A percentile compares a stretch with the other conserved stretches of the same genome.
phyloP scores from a whole-genome alignment of 2,329 filamentous ascomycete genomes.

The Massarina eburnea region DNA sequence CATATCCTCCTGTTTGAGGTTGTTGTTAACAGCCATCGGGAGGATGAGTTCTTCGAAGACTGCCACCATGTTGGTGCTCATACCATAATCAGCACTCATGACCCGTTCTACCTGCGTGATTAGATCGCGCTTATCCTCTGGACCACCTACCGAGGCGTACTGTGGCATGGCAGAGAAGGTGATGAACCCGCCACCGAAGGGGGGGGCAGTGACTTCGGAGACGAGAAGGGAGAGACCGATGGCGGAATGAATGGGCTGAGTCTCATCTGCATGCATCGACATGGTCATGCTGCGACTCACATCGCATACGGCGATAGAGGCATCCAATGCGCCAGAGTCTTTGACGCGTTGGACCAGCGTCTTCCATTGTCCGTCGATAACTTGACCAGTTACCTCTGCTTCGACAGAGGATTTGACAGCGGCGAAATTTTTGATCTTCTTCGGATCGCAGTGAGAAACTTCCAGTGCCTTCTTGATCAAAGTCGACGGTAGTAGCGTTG shows the following conservation, averaged over 20 bases:
- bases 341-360: conserved; percentile 59
- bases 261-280: conserved; percentile 46
- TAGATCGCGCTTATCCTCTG: conserved; percentile 38
- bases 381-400: conserved; percentile 36
- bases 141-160: conserved; percentile 47
- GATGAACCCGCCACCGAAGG: conserved; percentile 59
- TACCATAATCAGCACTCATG: conserved; percentile 38
- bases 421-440: conserved; percentile 1
- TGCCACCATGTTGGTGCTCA: conserved; percentile 56
- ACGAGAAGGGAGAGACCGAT: conserved; percentile 61
- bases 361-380: conserved; percentile 58
- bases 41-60: conserved; percentile 59
- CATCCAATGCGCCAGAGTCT: conserved; percentile 56
- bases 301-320: conserved; percentile 60
- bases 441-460: not conserved
- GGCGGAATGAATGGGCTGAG: conserved; percentile 54
- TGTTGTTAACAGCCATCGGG: conserved; percentile 54
- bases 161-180: conserved; percentile 52
- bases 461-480: conserved; percentile 43
- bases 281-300: conserved; percentile 60
- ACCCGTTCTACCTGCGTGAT: conserved; percentile 47
- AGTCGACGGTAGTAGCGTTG: conserved; percentile 56
- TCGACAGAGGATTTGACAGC: conserved; percentile 10
- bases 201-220: conserved; percentile 55
- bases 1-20: conserved; percentile 59